phyloP scores from a whole-genome alignment of 305 asterid genomes.

The Plantago coronopus region DNA sequence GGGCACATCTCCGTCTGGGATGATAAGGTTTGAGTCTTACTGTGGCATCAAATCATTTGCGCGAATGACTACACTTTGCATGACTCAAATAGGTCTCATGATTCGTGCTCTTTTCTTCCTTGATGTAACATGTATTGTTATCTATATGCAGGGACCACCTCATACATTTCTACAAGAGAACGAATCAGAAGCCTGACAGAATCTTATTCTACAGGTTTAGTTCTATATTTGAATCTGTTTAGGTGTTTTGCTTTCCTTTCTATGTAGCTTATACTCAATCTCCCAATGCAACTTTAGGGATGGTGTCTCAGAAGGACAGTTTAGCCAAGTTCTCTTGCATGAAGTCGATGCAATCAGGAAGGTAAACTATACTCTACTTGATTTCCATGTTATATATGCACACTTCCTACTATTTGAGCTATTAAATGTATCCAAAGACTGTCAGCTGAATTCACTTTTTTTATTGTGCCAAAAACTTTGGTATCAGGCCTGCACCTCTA shows the following conservation, averaged over 20 bases:
- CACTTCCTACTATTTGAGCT: neutral
- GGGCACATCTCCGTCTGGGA: slow-evolving; percentile 52
- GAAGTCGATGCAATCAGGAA: slow-evolving; percentile 66
- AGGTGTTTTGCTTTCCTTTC: neutral
- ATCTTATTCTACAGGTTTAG: slow-evolving; percentile 72
- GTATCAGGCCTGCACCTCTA: slow-evolving; percentile 61
- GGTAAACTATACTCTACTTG: slow-evolving; percentile 29
- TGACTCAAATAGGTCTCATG: too few relatives aligned
- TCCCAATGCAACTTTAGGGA: slow-evolving; percentile 41
- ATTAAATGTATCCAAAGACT: too few relatives aligned
- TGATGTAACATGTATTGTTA: neutral
- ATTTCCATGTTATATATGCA: neutral
- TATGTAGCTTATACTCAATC: slow-evolving; percentile 2
- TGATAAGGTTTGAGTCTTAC: slow-evolving; percentile 53
- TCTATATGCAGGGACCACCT: slow-evolving; percentile 52
- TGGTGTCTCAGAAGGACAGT: slow-evolving; percentile 93
- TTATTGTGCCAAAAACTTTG: too few relatives aligned
- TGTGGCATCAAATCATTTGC: too few relatives aligned
- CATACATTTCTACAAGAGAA: slow-evolving; percentile 41
- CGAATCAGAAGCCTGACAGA: slow-evolving; percentile 43
- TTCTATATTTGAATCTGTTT: neutral
- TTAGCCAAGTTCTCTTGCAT: slow-evolving; percentile 56
- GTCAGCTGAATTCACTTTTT: too few relatives aligned
- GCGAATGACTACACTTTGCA: too few relatives aligned
- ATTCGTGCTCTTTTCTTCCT: neutral